A percentile compares a stretch with the other conserved stretches of the same genome.
Conservation (phyloP, 441 rosid genomes). For the Geranium incanum region DNA sequence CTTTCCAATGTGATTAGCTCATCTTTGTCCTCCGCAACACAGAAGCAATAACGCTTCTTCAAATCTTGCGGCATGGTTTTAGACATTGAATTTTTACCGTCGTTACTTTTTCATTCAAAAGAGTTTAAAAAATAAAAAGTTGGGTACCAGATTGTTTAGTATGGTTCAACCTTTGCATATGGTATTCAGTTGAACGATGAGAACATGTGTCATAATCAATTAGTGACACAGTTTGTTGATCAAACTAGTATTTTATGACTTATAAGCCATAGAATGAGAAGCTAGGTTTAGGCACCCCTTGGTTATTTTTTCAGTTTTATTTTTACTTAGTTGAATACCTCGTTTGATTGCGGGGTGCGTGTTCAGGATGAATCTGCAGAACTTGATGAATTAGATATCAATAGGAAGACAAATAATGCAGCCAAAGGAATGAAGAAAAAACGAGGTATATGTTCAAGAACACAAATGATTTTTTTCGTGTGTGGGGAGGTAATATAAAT, state of each 20-base stretch:
- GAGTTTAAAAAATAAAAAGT: no score
- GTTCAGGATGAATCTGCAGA: slow-evolving; percentile 77
- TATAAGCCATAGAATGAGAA: background rate
- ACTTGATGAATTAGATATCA: slow-evolving; percentile 42
- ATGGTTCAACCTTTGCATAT: background rate
- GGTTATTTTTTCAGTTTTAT: background rate
- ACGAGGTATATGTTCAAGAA: slow-evolving; percentile 36
- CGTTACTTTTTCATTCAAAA: no score
- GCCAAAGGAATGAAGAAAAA: slow-evolving; percentile 30
- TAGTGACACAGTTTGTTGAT: background rate
- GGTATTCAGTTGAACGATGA: background rate
- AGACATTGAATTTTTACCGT: no score
- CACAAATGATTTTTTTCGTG: background rate
- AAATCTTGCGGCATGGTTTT: no score
- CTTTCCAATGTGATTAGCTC: no score
- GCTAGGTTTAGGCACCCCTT: background rate
- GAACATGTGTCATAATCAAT: background rate
- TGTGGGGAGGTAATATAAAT: background rate
- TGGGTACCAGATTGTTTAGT: background rate
- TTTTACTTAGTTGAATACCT: slow-evolving; percentile 13
- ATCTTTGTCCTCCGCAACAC: no score
- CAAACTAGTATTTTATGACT: background rate
- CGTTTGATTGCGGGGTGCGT: slow-evolving; percentile 16
- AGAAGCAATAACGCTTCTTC: background rate
- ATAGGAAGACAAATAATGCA: slow-evolving; percentile 41